Base-by-base conservation (phyloP, 2,329 filamentous ascomycete genomes). In the Venturia aucupariae region DNA sequence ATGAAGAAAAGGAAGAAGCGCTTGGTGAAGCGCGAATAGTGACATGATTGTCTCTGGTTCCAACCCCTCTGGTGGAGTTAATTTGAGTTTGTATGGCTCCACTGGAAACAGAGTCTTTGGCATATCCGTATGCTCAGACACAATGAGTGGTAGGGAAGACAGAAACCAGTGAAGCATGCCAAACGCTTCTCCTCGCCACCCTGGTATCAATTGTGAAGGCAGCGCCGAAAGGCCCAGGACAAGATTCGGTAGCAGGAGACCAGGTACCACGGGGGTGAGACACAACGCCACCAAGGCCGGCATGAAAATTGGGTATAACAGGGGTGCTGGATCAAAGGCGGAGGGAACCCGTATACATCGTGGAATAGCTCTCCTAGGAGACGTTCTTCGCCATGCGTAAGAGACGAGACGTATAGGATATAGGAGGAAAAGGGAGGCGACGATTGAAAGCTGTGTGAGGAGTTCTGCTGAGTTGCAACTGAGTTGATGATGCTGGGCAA, bases 271-370 rank as follows among this genome's bases (percentile, higher is more conserved):
- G 61, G 82, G 80, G 8, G 86, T 84, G 51, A 96, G 80, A 11
- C 92, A 86, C 4, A 94, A 78, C 1, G 92, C 86, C 35, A 94
- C 88, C 57, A 92, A 81, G 19, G 92, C 76, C 0, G 92, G 90
- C 38, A 96, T 81, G 2, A 87, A 76, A 6, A 88, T 83, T 22
- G 93, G 93, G 72, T 97, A 97, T 65, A 97, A 76, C n/a, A 96
- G 81, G 13, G 92, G 90, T 7, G 93, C 93, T 2, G 92, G 92
- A 71, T 97, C 93, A 75, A 97, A 96, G n/a, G 84, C 82, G 4
- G 85, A 78, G 0, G 92, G 91, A 44, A 96, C 79, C 48, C 81
- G 80, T 70, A 86, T 62, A 15, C 38, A 44, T 41, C 59, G 46
- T 44, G 38, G 2, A n/a, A 62, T 24, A 32, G 35, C 30, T 55